Evolutionary conservation across 2,329 filamentous ascomycete genomes (phyloP).

Genomic region (Beauveria rudraprayagi): DNA sequence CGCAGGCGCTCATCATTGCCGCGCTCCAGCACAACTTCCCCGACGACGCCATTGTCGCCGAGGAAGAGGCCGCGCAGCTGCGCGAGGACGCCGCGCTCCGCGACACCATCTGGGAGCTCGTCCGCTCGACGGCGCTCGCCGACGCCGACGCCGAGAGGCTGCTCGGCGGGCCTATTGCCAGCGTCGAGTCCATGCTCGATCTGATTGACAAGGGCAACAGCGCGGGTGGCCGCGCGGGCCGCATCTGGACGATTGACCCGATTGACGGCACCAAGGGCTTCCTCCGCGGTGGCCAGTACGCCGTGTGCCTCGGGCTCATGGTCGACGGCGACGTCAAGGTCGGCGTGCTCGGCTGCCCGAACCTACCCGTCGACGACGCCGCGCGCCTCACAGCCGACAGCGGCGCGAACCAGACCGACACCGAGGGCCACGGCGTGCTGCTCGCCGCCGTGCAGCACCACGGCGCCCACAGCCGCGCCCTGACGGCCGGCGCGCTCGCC

Average conservation of each 20-base stretch:
- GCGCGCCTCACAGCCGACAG: conserved; percentile 53
- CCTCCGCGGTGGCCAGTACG: conserved; percentile 91
- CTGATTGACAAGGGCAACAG: conserved; percentile 62
- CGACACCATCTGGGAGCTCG: conserved; percentile 70
- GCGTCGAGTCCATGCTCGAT: conserved; percentile 58
- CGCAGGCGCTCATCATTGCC: conserved; percentile 89
- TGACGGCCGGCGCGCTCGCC: conserved; percentile 46
- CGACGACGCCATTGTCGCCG: conserved; percentile 81
- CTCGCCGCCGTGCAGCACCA: conserved; percentile 76
- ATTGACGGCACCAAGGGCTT: conserved; percentile 99
- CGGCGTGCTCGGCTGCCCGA: conserved; percentile 90
- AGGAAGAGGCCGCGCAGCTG: conserved; percentile 83
- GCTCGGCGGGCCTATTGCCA: conserved; percentile 59
- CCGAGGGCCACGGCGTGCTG: conserved; percentile 70
- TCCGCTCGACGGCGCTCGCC: conserved; percentile 61
- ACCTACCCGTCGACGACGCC: conserved; percentile 80
- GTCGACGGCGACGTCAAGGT: conserved; percentile 91
- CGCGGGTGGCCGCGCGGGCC: conserved; percentile 61
- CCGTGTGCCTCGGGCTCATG: conserved; percentile 85
- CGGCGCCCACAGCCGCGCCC: conserved; percentile 71
- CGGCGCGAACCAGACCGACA: conserved; percentile 63
- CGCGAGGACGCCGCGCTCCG: conserved; percentile 62
- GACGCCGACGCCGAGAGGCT: conserved; percentile 50
- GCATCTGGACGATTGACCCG: conserved; percentile 94
- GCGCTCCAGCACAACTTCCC: conserved; percentile 89